Percentiles rank a stretch among this genome's conserved stretches.
Conservation (phyloP, 1,284 basidiomycete species). For the Austroboletus olivaceoglutinosus region DNA sequence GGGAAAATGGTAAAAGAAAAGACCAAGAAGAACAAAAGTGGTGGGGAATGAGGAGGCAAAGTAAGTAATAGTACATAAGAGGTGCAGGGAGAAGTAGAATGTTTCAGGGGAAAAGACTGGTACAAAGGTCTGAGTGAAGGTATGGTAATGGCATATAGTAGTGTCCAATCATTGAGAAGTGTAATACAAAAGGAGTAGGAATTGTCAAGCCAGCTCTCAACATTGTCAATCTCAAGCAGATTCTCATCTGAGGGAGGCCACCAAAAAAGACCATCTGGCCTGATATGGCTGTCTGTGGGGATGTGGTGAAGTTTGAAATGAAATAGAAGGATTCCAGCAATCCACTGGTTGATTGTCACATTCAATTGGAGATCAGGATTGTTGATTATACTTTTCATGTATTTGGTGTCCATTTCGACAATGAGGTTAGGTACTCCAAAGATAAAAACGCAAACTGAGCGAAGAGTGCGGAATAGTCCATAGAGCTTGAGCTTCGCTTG, state of each 20-base stretch:
- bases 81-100: too few species aligned
- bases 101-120: too few species aligned
- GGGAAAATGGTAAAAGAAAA: too few species aligned
- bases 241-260: not conserved
- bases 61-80: too few species aligned
- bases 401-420: slow-evolving; percentile 4
- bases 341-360: slow-evolving; percentile 41
- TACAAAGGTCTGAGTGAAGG: too few species aligned
- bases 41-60: too few species aligned
- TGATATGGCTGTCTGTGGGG: slow-evolving; percentile 24
- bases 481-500: not conserved
- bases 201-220: too few species aligned
- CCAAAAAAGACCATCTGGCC: slow-evolving; percentile 24
- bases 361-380: slow-evolving; percentile 22
- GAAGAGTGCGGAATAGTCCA: not conserved
- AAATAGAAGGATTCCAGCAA: slow-evolving; percentile 40
- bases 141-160: too few species aligned
- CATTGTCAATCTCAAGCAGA: not conserved
- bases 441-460: too few species aligned
- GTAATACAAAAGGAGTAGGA: too few species aligned
- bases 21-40: too few species aligned
- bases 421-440: slow-evolving; percentile 1
- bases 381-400: slow-evolving; percentile 12
- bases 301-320: slow-evolving; percentile 33
- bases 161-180: too few species aligned